These are phyloP conservation scores for Daedalea quercina DNA, from an alignment of 768 basidiomycete species.

Conservation along the genomic window DNA sequence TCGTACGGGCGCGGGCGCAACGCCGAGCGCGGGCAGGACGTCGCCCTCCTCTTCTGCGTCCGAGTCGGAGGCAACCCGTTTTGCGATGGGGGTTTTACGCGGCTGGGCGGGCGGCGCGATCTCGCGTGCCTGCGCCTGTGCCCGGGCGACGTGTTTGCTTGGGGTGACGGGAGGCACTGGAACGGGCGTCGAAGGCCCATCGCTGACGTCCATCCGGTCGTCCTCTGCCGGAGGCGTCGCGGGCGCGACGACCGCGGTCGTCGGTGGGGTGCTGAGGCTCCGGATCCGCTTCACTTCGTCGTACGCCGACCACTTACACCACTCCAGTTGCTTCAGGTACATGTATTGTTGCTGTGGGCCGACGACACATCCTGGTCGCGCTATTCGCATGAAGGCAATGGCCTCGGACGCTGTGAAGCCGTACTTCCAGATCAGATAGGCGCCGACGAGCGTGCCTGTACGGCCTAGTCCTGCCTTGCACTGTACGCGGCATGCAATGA, in stretches of 20 bases:
- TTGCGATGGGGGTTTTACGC: conserved; percentile 79
- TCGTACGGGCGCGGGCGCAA: conserved; percentile 34
- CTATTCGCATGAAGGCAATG: conserved; percentile 97
- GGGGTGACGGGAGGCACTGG: conserved; percentile 74
- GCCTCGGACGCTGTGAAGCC: conserved; percentile 94
- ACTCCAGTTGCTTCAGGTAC: conserved; percentile 91
- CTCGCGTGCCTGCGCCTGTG: conserved; percentile 61
- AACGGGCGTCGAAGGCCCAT: conserved; percentile 17
- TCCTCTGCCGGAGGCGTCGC: conserved; percentile 82
- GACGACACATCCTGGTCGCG: conserved; percentile 90
- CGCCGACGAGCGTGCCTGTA: conserved; percentile 95
- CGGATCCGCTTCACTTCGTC: conserved; percentile 65
- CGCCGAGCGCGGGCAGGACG: conserved; percentile 55
- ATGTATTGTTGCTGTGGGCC: conserved; percentile 93
- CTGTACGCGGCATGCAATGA: conserved; percentile 31
- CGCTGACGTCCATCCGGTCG: conserved; percentile 42
- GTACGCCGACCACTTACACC: conserved; percentile 87
- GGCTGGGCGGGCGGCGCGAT: conserved; percentile 80
- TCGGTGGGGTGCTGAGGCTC: conserved; percentile 27
- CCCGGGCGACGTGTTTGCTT: conserved; percentile 64
- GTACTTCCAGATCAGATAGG: conserved; percentile 98
- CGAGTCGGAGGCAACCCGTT: conserved; percentile 62
- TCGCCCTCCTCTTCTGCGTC: conserved; percentile 64
- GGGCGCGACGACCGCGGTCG: conserved; percentile 54
- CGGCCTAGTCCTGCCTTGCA: conserved; percentile 96